Base-by-base conservation (phyloP, 2,329 filamentous ascomycete species). In the Hypocrella siamensis region DNA sequence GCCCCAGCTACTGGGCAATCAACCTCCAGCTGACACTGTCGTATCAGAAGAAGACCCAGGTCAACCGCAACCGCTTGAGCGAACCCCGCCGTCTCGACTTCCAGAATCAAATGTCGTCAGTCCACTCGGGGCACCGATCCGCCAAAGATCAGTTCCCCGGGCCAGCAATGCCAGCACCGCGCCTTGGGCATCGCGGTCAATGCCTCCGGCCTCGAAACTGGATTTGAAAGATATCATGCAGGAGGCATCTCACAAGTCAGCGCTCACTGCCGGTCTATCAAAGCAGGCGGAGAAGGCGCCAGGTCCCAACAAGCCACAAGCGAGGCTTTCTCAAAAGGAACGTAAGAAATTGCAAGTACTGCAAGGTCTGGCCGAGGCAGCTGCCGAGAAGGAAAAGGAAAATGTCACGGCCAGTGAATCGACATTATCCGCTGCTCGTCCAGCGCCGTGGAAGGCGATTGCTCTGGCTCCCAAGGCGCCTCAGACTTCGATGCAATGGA, bases 301-400 rank as follows among this genome's bases (percentile, higher is more conserved):
- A n/a, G 16, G 44, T 34, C 33, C 47, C 35, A 31, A 63, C 46
- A 53, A 46, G 25, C 44, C 59, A 1, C 56, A 59, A 12, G 48
- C 56, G 1, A 93, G 82, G 49, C 56, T 93, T 42, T 93, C 86
- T 1, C 90, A 96, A 44, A 93, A 90, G 47, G 86, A 94, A 51
- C 75, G 85, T 16, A 96, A 93, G 57, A 81, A 72, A 47, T 72
- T 85, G 40, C 72, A 84, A 44, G 78, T 84, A 45, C 66, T 73
- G 38, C 72, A 81, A 45, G 57, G 65, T 17, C 57, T 50, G 17
- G 49, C 59, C 22, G 56, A 65, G 36, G 55, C 52, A 19, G 52
- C 58, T 6, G 54, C 57, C 6, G 46, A 46, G 25, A 44, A 47
- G n/a, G 46, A 48, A 19, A 42, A 45, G 19, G 26, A 39, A 10